Evolutionary conservation across 2,329 filamentous ascomycete species (phyloP).

Genomic region (Xylaria arbuscula): DNA sequence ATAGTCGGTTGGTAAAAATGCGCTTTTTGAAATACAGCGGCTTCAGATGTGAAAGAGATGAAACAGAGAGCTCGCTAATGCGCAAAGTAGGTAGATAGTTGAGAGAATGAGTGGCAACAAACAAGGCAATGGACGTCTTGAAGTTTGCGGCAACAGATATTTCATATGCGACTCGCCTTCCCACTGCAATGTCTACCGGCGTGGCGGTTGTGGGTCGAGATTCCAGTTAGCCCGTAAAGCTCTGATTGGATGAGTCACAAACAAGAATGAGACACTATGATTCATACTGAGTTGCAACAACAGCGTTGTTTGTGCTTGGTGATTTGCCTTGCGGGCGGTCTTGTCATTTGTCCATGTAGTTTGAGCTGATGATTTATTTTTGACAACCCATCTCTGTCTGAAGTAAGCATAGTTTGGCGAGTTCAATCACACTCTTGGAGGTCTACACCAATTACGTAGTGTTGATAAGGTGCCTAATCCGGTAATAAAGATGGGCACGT

Average conservation of each 20-base stretch:
- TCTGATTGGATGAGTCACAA: constrained; percentile 37
- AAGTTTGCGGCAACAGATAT: constrained; percentile 12
- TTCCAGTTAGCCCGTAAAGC: constrained; percentile 12
- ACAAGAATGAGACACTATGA: constrained; percentile 35
- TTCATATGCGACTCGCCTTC: neutral
- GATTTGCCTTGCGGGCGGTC: neutral
- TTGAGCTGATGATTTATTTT: neutral
- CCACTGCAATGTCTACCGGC: neutral
- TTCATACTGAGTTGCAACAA: constrained; percentile 28
- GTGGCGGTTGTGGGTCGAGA: constrained; percentile 32
- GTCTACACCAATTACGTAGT: too few relatives aligned
- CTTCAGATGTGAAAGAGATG: constrained; percentile 50
- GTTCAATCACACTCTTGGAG: too few relatives aligned
- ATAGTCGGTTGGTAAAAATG: constrained; percentile 40
- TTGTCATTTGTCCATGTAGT: neutral
- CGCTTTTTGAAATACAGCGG: constrained; percentile 63
- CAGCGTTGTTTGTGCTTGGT: constrained; percentile 6
- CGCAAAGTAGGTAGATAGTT: constrained; percentile 3
- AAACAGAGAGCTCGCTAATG: constrained; percentile 21
- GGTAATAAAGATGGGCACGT: too few relatives aligned
- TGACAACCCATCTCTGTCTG: neutral
- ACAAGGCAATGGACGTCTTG: neutral
- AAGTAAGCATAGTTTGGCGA: neutral
- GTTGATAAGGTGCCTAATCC: too few relatives aligned
- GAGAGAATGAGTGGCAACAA: neutral